These are phyloP conservation scores for Phycomyces nitens DNA, from an alignment of 192 early-diverging fungal species.

Conservation along the genomic window DNA sequence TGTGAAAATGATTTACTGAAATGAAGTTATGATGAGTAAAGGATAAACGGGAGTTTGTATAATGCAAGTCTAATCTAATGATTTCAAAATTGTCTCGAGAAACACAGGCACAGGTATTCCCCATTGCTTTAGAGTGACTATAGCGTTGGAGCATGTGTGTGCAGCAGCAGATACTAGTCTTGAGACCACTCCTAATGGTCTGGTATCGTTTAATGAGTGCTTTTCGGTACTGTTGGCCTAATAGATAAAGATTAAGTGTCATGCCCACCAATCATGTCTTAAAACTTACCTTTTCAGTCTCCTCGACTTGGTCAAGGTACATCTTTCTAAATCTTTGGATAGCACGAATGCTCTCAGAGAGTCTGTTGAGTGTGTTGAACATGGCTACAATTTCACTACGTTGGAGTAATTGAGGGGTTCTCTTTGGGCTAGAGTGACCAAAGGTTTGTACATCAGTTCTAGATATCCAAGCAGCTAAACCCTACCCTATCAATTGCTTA, in stretches of 20 bases:
- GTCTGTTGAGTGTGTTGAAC: conserved; percentile 84
- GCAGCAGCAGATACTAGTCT: neutral
- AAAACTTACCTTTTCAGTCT: neutral
- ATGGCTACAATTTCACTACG: conserved; percentile 88
- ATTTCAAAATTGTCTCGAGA: neutral
- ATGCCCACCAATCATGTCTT: no score
- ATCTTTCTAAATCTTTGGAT: conserved; percentile 79
- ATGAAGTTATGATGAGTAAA: no score
- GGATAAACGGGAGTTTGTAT: no score
- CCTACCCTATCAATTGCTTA: conserved; percentile 39
- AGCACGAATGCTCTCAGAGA: conserved; percentile 80
- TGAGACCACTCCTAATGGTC: neutral
- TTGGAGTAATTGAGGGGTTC: conserved; percentile 52
- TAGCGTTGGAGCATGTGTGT: neutral
- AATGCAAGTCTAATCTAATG: neutral
- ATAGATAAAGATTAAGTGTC: neutral
- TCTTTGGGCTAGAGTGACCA: conserved; percentile 38
- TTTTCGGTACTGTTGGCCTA: neutral
- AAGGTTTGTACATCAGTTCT: neutral
- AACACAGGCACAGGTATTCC: neutral
- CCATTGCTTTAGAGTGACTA: neutral
- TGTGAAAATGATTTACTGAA: no score
- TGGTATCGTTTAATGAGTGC: neutral
- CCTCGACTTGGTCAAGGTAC: conserved; percentile 48
- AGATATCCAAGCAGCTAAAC: no score